These are phyloP conservation scores for Curvularia lunata DNA, from an alignment of 2,329 filamentous ascomycete species.

Conservation along the genomic window DNA sequence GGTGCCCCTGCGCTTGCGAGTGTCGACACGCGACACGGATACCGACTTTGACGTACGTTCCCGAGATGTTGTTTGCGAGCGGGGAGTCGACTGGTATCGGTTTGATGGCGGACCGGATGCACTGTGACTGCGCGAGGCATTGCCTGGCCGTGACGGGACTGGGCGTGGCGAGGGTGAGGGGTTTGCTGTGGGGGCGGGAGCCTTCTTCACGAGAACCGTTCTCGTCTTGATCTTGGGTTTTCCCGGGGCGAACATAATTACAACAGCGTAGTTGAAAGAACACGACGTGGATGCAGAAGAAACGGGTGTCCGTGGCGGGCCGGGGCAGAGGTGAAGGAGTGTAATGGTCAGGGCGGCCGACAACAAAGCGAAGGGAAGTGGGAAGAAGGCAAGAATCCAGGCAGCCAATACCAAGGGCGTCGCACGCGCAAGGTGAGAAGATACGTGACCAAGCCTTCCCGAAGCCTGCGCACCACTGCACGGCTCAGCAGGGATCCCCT, in stretches of 20 bases:
- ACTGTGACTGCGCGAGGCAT: constrained; percentile 20
- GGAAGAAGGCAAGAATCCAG: constrained; percentile 21
- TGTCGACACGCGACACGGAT: constrained; percentile 36
- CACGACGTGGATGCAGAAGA: constrained; percentile 8
- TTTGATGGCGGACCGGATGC: constrained; percentile 30
- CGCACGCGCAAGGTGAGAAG: constrained; percentile 22
- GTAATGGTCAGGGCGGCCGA: constrained; percentile 18
- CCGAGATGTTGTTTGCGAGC: constrained; percentile 23
- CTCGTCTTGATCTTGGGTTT: constrained; percentile 45
- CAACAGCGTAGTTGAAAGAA: constrained; percentile 17
- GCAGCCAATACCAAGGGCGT: constrained; percentile 25
- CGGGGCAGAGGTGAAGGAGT: constrained; percentile 21
- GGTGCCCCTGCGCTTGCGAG: constrained; percentile 44
- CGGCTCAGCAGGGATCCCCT: constrained; percentile 22
- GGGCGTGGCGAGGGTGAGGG: constrained; percentile 20
- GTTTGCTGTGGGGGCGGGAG: constrained; percentile 22
- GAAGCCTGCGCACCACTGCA: constrained; percentile 32
- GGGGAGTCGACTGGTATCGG: constrained; percentile 37
- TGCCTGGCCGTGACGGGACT: constrained; percentile 15
- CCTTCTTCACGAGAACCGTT: constrained; percentile 41
- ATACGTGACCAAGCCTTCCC: constrained; percentile 23
- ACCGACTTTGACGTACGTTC: constrained; percentile 33
- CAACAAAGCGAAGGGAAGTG: constrained; percentile 16
- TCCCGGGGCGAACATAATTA: constrained; percentile 37
- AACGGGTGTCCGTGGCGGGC: constrained; percentile 11